These are phyloP conservation scores for Backusella tarrabulga DNA, from an alignment of 192 early-diverging fungal species.

Conservation along the genomic window DNA sequence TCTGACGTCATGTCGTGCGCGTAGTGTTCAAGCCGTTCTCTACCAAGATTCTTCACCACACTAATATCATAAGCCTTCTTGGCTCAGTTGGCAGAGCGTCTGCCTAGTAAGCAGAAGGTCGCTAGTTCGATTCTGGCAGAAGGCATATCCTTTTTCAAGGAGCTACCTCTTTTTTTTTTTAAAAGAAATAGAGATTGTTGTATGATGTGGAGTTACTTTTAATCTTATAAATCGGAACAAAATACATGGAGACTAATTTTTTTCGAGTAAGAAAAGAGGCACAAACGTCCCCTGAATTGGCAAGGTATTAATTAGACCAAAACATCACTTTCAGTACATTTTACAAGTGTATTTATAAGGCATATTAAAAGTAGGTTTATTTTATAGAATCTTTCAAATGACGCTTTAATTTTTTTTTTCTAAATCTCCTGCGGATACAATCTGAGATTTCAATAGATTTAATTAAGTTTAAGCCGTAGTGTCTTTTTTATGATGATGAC, in stretches of 20 bases:
- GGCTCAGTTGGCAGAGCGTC: constrained; percentile 43
- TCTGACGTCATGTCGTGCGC: no score
- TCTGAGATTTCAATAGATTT: not conserved
- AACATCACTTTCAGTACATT: not conserved
- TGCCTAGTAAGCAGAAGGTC: constrained; percentile 43
- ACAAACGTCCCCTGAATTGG: not conserved
- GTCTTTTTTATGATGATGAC: not conserved
- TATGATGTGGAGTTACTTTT: no score
- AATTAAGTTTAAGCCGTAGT: not conserved
- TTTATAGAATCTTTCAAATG: not conserved
- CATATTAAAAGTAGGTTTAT: not conserved
- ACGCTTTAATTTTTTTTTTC: not conserved
- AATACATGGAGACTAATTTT: no score
- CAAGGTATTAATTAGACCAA: not conserved
- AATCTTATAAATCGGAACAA: no score
- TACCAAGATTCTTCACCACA: no score
- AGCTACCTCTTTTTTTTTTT: no score
- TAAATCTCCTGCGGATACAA: not conserved
- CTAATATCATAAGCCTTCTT: constrained; percentile 23
- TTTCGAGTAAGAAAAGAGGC: no score
- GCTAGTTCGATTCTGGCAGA: constrained; percentile 37
- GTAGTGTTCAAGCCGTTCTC: no score
- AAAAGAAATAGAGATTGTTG: not conserved
- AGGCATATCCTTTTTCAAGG: constrained; percentile 18
- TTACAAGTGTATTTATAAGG: not conserved